Percentiles rank a stretch among this genome's conserved stretches.
Evolutionary conservation across 805 yeast species (phyloP).

Genomic region (Saccharomycodes ludwigii): DNA sequence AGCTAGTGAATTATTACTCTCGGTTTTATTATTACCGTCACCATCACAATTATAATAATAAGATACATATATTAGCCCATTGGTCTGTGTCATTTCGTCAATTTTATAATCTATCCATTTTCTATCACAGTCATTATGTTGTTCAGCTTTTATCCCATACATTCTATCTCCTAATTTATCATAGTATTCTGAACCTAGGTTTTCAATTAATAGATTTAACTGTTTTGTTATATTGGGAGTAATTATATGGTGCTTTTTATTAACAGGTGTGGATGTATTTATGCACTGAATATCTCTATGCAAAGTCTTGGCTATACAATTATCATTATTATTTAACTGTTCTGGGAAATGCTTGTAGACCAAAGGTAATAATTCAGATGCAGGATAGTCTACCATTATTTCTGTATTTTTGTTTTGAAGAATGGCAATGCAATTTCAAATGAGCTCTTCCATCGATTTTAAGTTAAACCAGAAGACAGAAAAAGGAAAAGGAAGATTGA

Average conservation of each 20-base stretch:
- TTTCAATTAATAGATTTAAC: conserved; percentile 12
- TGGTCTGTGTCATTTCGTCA: conserved; percentile 18
- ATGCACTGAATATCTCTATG: background rate
- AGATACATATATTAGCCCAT: conserved; percentile 16
- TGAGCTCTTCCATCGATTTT: background rate
- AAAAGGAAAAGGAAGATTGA: too few relatives aligned
- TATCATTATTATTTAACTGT: background rate
- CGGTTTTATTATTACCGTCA: conserved; percentile 7
- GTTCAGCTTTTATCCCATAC: background rate
- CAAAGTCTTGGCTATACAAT: background rate
- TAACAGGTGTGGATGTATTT: conserved; percentile 1
- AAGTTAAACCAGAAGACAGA: too few relatives aligned
- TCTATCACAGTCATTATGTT: conserved; percentile 9
- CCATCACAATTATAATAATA: conserved; percentile 8
- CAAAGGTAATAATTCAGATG: background rate
- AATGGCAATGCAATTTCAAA: too few relatives aligned
- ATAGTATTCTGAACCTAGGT: conserved; percentile 16
- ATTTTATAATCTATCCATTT: conserved; percentile 18
- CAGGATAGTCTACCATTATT: background rate
- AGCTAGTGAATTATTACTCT: conserved; percentile 13
- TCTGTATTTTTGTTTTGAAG: too few relatives aligned
- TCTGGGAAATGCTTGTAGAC: too few relatives aligned
- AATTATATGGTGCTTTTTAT: background rate
- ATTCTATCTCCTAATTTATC: conserved; percentile 9
- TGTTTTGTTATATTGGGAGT: conserved; percentile 1